Evolutionary conservation across 2,329 filamentous ascomycete species (phyloP).

Genomic region (Cladorrhinum sp.): DNA sequence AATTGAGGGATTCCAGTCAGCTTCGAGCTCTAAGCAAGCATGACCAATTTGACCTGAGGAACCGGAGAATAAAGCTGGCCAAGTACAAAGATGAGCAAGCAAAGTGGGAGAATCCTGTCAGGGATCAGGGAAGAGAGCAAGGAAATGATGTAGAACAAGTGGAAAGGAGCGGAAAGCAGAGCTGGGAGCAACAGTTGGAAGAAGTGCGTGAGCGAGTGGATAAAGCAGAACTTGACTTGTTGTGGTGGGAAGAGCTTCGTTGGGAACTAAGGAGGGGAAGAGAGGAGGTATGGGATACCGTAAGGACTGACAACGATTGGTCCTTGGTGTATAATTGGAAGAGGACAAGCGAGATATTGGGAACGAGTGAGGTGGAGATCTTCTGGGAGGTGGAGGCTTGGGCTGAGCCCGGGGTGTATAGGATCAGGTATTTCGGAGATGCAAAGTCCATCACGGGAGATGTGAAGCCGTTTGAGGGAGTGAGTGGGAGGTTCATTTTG

Average conservation of each 20-base stretch:
- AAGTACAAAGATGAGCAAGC: background rate
- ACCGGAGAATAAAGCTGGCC: background rate
- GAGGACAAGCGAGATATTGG: conserved; percentile 64
- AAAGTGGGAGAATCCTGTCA: background rate
- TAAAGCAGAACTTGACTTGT: background rate
- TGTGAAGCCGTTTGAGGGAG: conserved; percentile 67
- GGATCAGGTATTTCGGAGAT: conserved; percentile 82
- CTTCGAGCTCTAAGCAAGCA: too few species aligned
- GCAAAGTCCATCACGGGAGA: conserved; percentile 61
- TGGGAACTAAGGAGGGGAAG: conserved; percentile 29
- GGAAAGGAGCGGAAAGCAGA: background rate
- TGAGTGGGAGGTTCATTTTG: conserved; percentile 40
- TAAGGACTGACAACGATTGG: conserved; percentile 79
- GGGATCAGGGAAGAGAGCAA: background rate
- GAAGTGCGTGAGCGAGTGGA: background rate
- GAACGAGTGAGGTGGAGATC: conserved; percentile 73
- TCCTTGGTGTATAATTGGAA: conserved; percentile 77
- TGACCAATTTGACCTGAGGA: too few species aligned
- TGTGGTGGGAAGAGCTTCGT: background rate
- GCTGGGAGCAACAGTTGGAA: background rate
- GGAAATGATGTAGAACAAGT: background rate
- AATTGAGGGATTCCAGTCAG: conserved; percentile 36
- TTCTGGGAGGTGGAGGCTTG: conserved; percentile 72
- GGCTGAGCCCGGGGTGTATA: conserved; percentile 64
- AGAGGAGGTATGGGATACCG: conserved; percentile 54